phyloP scores from a whole-genome alignment of 257 asterid species.

The Fraxinus cuspidata region DNA sequence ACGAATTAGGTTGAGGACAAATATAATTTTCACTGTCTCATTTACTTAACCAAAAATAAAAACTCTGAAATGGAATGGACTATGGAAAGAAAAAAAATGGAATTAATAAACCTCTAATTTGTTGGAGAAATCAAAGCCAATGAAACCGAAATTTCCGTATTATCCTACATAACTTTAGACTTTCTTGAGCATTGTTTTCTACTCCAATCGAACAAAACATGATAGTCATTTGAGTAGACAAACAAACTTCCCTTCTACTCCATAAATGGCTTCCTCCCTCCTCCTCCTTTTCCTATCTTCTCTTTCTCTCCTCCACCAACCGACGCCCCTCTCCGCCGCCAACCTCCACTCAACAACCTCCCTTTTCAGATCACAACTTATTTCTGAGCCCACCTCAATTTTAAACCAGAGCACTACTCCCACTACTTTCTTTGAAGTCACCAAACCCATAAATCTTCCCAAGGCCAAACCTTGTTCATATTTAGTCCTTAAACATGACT shows the following conservation, averaged over 20 bases:
- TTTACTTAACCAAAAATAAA: no score
- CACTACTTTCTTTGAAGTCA: conserved; percentile 56
- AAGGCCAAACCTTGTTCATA: conserved; percentile 49
- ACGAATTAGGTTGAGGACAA: no score
- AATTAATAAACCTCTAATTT: no score
- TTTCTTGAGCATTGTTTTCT: conserved; percentile 1
- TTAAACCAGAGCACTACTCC: conserved; percentile 29
- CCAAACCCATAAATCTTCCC: conserved; percentile 55
- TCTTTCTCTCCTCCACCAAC: conserved; percentile 35
- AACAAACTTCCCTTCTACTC: not conserved
- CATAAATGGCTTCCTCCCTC: conserved; percentile 29
- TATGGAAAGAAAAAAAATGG: no score
- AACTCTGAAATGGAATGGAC: no score
- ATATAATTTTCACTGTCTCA: no score
- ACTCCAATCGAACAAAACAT: not conserved
- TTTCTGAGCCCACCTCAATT: conserved; percentile 25
- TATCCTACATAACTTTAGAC: not conserved
- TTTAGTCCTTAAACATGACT: conserved; percentile 51
- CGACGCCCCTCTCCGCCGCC: conserved; percentile 35
- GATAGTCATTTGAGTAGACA: not conserved
- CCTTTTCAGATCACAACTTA: conserved; percentile 33
- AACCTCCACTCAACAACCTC: conserved; percentile 33
- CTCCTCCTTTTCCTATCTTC: conserved; percentile 29
- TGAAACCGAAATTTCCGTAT: not conserved
- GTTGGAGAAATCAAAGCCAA: no score